These are phyloP conservation scores for Fusarium praegraminearum DNA, from an alignment of 2,329 filamentous ascomycete genomes.

Conservation along the genomic window DNA sequence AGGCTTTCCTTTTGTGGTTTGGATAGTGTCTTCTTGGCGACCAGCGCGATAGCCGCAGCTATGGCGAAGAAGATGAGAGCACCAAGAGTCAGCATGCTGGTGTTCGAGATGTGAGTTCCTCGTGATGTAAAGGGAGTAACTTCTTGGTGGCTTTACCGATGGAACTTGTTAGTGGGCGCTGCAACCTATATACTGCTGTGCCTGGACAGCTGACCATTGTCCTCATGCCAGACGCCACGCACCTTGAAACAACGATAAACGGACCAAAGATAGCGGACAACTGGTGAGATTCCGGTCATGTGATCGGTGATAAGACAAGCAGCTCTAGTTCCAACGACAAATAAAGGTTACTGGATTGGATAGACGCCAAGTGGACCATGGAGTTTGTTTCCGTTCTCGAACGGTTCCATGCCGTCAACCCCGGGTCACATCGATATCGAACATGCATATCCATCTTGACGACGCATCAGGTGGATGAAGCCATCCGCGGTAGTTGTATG, in stretches of 20 bases:
- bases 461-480: constrained; percentile 35
- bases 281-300: constrained; percentile 27
- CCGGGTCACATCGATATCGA: constrained; percentile 28
- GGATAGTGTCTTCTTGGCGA: constrained; percentile 14
- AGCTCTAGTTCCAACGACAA: constrained; percentile 3
- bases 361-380: constrained; percentile 13
- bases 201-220: not conserved
- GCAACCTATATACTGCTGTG: constrained; percentile 20
- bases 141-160: not conserved
- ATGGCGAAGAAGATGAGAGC: constrained; percentile 16
- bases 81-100: constrained; percentile 25
- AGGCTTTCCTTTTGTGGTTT: constrained; percentile 28
- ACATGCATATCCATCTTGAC: not conserved
- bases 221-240: constrained; percentile 20
- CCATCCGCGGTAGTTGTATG: constrained; percentile 27
- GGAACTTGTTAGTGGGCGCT: not conserved
- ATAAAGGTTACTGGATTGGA: constrained; percentile 24
- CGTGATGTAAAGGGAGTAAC: not conserved
- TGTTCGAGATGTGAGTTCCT: not conserved
- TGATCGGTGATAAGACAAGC: constrained; percentile 35
- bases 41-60: constrained; percentile 10
- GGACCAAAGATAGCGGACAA: constrained; percentile 25
- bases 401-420: constrained; percentile 31
- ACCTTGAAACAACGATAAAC: not conserved
- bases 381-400: constrained; percentile 11